Evolutionary conservation across 805 yeast species (phyloP).

Genomic region (Kodamaea nitidulidarum): DNA sequence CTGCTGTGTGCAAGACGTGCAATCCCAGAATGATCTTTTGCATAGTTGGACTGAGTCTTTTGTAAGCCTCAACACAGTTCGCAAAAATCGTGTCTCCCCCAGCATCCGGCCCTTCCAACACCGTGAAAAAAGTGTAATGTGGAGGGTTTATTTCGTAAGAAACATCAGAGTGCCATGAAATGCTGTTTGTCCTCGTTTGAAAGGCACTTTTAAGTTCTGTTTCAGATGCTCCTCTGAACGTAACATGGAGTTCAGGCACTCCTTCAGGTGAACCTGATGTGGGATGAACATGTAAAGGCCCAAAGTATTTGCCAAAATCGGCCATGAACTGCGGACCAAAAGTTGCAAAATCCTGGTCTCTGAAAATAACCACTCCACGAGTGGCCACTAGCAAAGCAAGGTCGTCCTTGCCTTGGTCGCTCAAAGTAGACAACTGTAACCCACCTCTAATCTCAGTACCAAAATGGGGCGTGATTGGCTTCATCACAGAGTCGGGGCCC

Average conservation of each 20-base stretch:
- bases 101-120: slow-evolving; percentile 52
- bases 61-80: slow-evolving; percentile 67
- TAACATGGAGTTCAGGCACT: slow-evolving; percentile 58
- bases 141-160: slow-evolving; percentile 73
- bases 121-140: slow-evolving; percentile 62
- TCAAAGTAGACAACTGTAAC: slow-evolving; percentile 26
- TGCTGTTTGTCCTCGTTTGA: slow-evolving; percentile 32
- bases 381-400: slow-evolving; percentile 30
- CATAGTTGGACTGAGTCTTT: slow-evolving; percentile 64
- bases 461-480: slow-evolving; percentile 28
- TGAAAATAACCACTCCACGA: slow-evolving; percentile 32
- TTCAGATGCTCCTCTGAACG: slow-evolving; percentile 47
- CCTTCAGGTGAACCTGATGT: slow-evolving; percentile 70
- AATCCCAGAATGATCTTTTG: slow-evolving; percentile 55
- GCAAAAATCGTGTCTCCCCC: slow-evolving; percentile 82
- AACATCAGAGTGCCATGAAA: slow-evolving; percentile 69
- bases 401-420: slow-evolving; percentile 28
- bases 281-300: slow-evolving; percentile 69
- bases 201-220: slow-evolving; percentile 36
- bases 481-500: slow-evolving; percentile 12
- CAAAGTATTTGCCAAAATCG: slow-evolving; percentile 62
- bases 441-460: slow-evolving; percentile 28
- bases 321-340: slow-evolving; percentile 45
- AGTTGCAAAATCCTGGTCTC: slow-evolving; percentile 28
- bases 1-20: slow-evolving; percentile 66